Evolutionary conservation across 2,329 filamentous ascomycete genomes (phyloP), one percentile per base, ranked within the genome.

Genomic region (Byssochlamys sp.): DNA sequence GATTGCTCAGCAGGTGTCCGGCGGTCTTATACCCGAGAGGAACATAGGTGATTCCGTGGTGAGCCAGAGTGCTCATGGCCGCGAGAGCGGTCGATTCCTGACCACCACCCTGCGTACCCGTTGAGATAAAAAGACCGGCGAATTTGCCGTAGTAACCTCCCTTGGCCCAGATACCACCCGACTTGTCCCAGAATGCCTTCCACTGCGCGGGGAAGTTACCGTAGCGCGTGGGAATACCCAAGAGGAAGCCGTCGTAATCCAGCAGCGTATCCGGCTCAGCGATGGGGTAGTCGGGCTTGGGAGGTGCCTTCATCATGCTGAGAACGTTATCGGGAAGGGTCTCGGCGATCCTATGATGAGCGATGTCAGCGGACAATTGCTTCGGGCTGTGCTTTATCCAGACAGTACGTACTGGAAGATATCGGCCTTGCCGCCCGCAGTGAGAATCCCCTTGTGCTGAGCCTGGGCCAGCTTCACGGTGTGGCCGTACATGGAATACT

Each of bases 201-300:
- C 89, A 96, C 79, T 99, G 94, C 19, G 87, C 89, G 53, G 92
- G 91, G 82, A 96, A 96, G 84, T 95, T 97, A 67, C 94, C 94
- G 79, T 90, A 99, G 65, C 94, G 85, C 54, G 94, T 99, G 59
- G 94, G 94, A 73, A 97, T 94, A 65, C 94, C 94, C 67, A 97
- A 83, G 63, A 99, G 86, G 80, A 96, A 86, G 65, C 80, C 94
- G 70, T 97, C 91, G 78, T 95, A 97, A 55, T 79, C 62, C 69
- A 86, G 83, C 49, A 96, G 85, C 29, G 73, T 78, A 10, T 81
- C 73, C 54, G 82, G 80, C 66, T 81, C 77, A 58, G 86, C 80
- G 65, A 90, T 73, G 58, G 85, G 82, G 72, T 94, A 78, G 70
- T 83, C 80, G 62, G 81, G 72, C 67, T 96, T 95, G 64, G 85